Conservation (phyloP, 768 basidiomycete genomes). For the Neoboletus magnificus region DNA sequence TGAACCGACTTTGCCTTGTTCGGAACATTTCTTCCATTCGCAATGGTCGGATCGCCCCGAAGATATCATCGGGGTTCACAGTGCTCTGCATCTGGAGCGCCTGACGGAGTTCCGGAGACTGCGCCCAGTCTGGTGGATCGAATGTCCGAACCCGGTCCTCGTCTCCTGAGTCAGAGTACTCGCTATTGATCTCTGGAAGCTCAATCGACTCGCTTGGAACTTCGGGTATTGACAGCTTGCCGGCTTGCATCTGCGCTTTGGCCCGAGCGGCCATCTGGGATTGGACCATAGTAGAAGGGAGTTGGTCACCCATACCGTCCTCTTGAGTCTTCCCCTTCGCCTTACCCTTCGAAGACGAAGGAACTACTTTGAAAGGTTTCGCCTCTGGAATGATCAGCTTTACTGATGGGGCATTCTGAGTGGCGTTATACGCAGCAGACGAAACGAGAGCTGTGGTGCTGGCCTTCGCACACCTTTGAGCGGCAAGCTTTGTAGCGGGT, state of each 20-base stretch:
- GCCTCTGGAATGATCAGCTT: conserved; percentile 31
- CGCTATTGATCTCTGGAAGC: conserved; percentile 92
- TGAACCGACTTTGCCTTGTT: conserved; percentile 71
- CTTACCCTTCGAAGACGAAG: conserved; percentile 43
- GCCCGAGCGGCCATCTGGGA: conserved; percentile 70
- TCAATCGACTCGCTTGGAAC: conserved; percentile 80
- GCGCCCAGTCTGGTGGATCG: conserved; percentile 84
- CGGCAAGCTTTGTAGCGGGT: conserved; percentile 20
- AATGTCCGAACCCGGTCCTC: conserved; percentile 74
- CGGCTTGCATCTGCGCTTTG: conserved; percentile 63
- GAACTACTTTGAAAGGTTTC: conserved; percentile 36
- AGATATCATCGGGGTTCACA: conserved; percentile 89
- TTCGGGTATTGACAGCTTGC: conserved; percentile 44
- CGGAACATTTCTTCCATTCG: conserved; percentile 94
- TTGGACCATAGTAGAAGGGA: conserved; percentile 62
- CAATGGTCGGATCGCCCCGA: conserved; percentile 82
- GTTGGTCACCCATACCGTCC: conserved; percentile 45
- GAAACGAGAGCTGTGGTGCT: conserved; percentile 32
- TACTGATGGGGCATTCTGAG: conserved; percentile 33
- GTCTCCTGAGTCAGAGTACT: conserved; percentile 95
- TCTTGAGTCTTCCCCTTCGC: conserved; percentile 46
- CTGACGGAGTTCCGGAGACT: conserved; percentile 79
- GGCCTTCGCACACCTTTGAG: conserved; percentile 40
- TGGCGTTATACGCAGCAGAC: conserved; percentile 39
- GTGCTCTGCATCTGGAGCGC: conserved; percentile 79